Conservation (phyloP, 768 basidiomycete genomes). For the Agrocybe pediades region DNA sequence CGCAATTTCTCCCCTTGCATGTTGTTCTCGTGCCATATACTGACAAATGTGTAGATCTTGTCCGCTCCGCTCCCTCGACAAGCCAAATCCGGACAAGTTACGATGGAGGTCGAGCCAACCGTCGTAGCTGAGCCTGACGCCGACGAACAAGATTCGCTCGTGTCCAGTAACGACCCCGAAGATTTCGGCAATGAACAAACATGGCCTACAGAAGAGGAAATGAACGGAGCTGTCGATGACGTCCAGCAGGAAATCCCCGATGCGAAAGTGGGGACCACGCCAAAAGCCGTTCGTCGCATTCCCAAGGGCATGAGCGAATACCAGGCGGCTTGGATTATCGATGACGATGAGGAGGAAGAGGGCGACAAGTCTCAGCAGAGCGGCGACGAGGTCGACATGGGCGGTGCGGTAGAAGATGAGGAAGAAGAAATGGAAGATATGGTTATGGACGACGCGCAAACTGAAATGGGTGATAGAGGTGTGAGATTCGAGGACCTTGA, state of each 20-base stretch:
- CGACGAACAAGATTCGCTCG: slow-evolving; percentile 78
- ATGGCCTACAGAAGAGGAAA: slow-evolving; percentile 98
- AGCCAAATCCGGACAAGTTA: slow-evolving; percentile 33
- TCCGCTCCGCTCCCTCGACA: slow-evolving; percentile 55
- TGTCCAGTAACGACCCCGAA: slow-evolving; percentile 87
- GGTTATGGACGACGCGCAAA: slow-evolving; percentile 58
- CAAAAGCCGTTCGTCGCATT: slow-evolving; percentile 75
- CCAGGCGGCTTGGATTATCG: slow-evolving; percentile 95
- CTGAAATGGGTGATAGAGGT: slow-evolving; percentile 55
- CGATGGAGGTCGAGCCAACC: slow-evolving; percentile 71
- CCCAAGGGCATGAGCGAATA: slow-evolving; percentile 97
- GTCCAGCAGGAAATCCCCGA: slow-evolving; percentile 54
- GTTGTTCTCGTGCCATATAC: neutral
- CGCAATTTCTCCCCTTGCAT: slow-evolving; percentile 19
- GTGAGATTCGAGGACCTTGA: slow-evolving; percentile 78
- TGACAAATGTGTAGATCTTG: slow-evolving; percentile 53
- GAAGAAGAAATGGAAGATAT: slow-evolving; percentile 67
- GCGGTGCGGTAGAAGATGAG: slow-evolving; percentile 45
- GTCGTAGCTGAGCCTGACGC: slow-evolving; percentile 65
- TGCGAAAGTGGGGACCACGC: slow-evolving; percentile 72
- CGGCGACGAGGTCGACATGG: slow-evolving; percentile 31
- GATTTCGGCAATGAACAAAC: slow-evolving; percentile 95
- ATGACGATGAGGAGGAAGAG: slow-evolving; percentile 71
- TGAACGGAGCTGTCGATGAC: slow-evolving; percentile 45
- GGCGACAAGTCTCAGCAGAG: slow-evolving; percentile 44